These are phyloP conservation scores for Cytospora piceae DNA, from an alignment of 2,329 filamentous ascomycete species.

Conservation along the genomic window DNA sequence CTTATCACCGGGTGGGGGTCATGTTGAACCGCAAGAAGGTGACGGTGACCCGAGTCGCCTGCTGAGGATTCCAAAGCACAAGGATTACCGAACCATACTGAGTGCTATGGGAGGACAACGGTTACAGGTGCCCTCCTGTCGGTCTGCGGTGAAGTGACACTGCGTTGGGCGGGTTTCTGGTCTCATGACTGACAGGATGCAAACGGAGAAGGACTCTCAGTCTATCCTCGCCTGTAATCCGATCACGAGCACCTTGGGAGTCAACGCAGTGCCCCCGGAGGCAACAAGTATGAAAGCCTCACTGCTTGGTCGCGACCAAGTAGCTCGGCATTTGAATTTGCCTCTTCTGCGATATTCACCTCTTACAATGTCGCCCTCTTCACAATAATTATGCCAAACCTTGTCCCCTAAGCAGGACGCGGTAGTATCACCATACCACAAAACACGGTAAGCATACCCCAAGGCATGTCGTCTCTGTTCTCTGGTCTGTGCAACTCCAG, in stretches of 20 bases:
- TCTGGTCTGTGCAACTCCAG: not conserved
- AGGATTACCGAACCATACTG: not conserved
- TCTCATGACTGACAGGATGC: not conserved
- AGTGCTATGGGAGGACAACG: not conserved
- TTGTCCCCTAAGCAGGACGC: not conserved
- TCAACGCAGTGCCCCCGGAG: not conserved
- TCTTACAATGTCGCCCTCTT: not conserved
- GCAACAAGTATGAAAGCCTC: not conserved
- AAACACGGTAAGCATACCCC: slow-evolving; percentile 1
- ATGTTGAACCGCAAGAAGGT: not conserved
- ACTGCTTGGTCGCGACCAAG: not conserved
- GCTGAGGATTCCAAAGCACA: not conserved
- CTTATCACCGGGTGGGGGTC: not conserved
- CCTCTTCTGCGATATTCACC: not conserved
- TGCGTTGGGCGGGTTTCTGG: not conserved
- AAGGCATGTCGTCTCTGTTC: slow-evolving; percentile 1
- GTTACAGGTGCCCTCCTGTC: not conserved
- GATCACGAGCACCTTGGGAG: not conserved
- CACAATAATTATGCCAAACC: not conserved
- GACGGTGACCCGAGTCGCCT: not conserved
- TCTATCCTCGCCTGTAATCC: not conserved
- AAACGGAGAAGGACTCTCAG: not conserved
- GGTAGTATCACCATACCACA: not conserved
- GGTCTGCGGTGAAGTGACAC: not conserved
- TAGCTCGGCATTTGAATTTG: not conserved